phyloP scores from a whole-genome alignment of 352 stramenopile genomes.

The Pythium grandisporangium region DNA sequence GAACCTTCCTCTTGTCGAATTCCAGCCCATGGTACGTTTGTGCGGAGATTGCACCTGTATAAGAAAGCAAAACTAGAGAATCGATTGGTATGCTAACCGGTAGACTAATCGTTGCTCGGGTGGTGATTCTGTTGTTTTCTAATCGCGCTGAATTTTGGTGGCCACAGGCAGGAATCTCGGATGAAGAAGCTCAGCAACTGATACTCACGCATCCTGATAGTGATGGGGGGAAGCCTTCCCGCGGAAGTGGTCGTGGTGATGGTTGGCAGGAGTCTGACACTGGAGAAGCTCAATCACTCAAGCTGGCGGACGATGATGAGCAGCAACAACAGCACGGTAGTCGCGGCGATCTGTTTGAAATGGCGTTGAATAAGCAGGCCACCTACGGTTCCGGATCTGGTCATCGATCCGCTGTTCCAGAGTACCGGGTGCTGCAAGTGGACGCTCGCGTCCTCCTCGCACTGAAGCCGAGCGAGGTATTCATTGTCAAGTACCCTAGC shows the following conservation, averaged over 20 bases:
- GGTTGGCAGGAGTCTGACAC: conserved; percentile 56
- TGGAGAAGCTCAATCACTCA: conserved; percentile 72
- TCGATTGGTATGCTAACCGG: too few species aligned
- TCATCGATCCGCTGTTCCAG: conserved; percentile 31
- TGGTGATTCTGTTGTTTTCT: too few species aligned
- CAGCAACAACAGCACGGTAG: conserved; percentile 19
- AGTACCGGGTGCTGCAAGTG: conserved; percentile 73
- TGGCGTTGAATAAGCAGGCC: conserved; percentile 80
- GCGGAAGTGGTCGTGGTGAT: conserved; percentile 12
- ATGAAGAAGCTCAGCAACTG: conserved; percentile 81
- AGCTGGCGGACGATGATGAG: conserved; percentile 56
- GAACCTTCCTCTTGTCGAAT: conserved; percentile 93
- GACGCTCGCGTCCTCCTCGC: conserved; percentile 62
- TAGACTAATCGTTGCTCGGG: too few species aligned
- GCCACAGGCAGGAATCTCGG: conserved; percentile 43
- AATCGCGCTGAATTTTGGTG: neutral
- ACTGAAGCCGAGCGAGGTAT: conserved; percentile 78
- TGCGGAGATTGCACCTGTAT: neutral
- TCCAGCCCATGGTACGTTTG: conserved; percentile 57
- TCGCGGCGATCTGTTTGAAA: conserved; percentile 63
- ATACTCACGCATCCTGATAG: conserved; percentile 56
- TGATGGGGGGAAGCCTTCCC: conserved; percentile 6
- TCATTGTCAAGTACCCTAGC: conserved; percentile 75
- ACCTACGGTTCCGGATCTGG: conserved; percentile 31
- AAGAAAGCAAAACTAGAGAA: neutral